Conservation (phyloP, 2,329 filamentous ascomycete genomes). For the Pseudopithomyces maydicus region DNA sequence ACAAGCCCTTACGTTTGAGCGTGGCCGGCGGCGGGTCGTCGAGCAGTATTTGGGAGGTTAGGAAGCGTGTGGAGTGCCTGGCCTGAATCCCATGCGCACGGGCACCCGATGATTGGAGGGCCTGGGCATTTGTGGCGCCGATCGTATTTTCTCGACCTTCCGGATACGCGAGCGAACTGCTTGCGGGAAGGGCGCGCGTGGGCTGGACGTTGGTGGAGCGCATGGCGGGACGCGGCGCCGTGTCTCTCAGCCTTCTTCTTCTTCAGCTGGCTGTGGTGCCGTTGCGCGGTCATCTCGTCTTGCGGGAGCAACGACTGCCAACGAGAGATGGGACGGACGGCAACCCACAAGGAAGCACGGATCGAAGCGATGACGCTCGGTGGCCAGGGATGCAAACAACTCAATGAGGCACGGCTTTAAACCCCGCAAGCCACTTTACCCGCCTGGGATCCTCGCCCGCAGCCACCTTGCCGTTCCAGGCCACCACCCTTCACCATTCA, state of each 20-base stretch:
- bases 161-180: slow-evolving; percentile 27
- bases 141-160: slow-evolving; percentile 14
- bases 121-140: slow-evolving; percentile 18
- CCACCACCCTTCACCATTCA: neutral
- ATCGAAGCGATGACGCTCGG: slow-evolving; percentile 1
- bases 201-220: slow-evolving; percentile 27
- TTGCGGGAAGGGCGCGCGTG: slow-evolving; percentile 18
- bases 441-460: slow-evolving; percentile 28
- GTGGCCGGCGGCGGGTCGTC: slow-evolving; percentile 15
- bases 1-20: slow-evolving; percentile 22
- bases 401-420: slow-evolving; percentile 6
- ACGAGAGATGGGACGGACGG: too few species aligned
- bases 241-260: too few species aligned
- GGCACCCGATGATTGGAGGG: slow-evolving; percentile 21
- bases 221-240: too few species aligned
- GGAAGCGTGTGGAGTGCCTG: slow-evolving; percentile 26
- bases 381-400: neutral
- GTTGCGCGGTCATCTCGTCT: neutral
- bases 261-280: neutral
- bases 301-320: neutral
- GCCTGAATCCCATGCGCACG: slow-evolving; percentile 22
- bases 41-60: slow-evolving; percentile 12
- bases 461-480: neutral
- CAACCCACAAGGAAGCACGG: neutral
- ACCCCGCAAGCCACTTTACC: slow-evolving; percentile 25